phyloP scores from a whole-genome alignment of 148 eudicot species.

The Rhododendron mucronatum region DNA sequence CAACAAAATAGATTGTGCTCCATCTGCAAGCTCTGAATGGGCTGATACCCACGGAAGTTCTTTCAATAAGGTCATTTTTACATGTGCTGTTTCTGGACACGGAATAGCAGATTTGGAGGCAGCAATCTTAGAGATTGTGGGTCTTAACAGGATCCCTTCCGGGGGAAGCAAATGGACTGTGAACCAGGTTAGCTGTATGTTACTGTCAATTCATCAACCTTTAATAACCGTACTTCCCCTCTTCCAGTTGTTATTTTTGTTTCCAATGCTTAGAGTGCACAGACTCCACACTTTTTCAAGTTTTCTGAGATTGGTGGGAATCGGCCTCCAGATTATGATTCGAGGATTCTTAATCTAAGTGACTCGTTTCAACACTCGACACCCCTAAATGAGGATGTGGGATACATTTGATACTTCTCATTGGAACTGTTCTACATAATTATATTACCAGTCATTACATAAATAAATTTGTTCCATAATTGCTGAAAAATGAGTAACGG shows the following conservation, averaged over 20 bases:
- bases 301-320: not conserved
- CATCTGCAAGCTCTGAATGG: constrained; percentile 33
- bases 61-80: constrained; percentile 54
- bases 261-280: not conserved
- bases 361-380: not conserved
- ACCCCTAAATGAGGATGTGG: not conserved
- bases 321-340: not conserved
- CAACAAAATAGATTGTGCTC: constrained; percentile 82
- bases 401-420: not conserved
- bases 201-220: not conserved
- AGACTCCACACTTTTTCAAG: not conserved
- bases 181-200: constrained; percentile 58
- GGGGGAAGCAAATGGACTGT: constrained; percentile 84
- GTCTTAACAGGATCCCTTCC: constrained; percentile 54
- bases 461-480: not conserved
- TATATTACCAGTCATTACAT: not conserved
- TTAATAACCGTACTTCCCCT: not conserved
- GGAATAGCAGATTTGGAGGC: constrained; percentile 70
- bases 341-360: not conserved
- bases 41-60: constrained; percentile 21
- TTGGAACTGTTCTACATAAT: not conserved
- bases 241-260: not conserved
- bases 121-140: constrained; percentile 68
- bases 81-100: constrained; percentile 87
- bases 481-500: not conserved